Conservation (phyloP, 2,329 filamentous ascomycete genomes). For the Fusarium praegraminearum region DNA sequence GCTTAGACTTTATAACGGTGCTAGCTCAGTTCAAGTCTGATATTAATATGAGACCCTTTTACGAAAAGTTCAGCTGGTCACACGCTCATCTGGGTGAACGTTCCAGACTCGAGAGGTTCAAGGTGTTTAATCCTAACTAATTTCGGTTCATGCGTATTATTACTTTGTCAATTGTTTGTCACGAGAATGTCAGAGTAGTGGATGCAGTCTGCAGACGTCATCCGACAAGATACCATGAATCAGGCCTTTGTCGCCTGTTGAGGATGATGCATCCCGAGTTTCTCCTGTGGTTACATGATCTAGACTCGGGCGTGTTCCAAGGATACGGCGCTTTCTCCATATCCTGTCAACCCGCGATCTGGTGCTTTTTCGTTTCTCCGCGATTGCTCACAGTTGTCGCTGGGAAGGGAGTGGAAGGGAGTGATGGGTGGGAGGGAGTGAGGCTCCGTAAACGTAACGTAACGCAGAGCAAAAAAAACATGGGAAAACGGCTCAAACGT, state of each 20-base stretch:
- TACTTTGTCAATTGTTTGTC: constrained; percentile 7
- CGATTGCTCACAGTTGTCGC: constrained; percentile 11
- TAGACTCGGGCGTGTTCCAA: constrained; percentile 20
- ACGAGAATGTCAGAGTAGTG: not conserved
- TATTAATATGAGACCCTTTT: not conserved
- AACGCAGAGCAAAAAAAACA: not conserved
- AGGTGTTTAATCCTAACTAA: constrained; percentile 22
- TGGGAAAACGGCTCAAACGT: constrained; percentile 14
- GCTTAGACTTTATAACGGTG: not conserved
- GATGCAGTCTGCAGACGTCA: constrained; percentile 13
- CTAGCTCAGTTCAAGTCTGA: not conserved
- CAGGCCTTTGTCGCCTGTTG: constrained; percentile 29
- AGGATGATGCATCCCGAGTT: constrained; percentile 7
- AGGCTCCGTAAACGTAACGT: constrained; percentile 21
- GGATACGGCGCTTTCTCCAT: constrained; percentile 18
- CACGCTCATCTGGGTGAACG: not conserved
- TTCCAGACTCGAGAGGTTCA: not conserved
- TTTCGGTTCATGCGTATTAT: constrained; percentile 19
- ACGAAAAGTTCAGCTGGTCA: constrained; percentile 15
- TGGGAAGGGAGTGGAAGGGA: constrained; percentile 2
- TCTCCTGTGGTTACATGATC: constrained; percentile 21
- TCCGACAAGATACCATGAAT: constrained; percentile 4
- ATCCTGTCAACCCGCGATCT: constrained; percentile 27
- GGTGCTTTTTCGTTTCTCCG: constrained; percentile 12
- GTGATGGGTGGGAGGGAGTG: not conserved